These are phyloP conservation scores for Candida railenensis DNA, from an alignment of 805 yeast genomes.

Conservation along the genomic window DNA sequence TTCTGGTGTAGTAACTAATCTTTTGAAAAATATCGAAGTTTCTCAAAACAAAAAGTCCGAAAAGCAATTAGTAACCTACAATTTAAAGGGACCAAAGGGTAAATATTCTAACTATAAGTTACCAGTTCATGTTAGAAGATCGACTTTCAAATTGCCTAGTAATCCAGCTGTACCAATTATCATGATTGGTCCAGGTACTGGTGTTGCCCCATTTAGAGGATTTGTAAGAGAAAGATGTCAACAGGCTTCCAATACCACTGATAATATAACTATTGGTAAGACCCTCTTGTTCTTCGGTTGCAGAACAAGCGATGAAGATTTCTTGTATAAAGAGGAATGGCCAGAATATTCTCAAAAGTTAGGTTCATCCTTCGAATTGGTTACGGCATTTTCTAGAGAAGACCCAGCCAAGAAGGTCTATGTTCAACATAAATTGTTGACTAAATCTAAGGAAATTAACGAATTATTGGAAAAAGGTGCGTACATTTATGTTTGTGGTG, in stretches of 20 bases:
- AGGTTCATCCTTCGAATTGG: conserved; percentile 64
- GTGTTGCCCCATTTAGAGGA: conserved; percentile 98
- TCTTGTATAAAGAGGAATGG: conserved; percentile 90
- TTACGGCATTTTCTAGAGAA: conserved; percentile 87
- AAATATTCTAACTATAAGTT: conserved; percentile 54
- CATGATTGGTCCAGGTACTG: conserved; percentile 97
- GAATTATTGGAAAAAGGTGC: conserved; percentile 67
- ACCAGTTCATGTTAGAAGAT: conserved; percentile 92
- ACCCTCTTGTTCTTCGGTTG: conserved; percentile 84
- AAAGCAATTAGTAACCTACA: conserved; percentile 56
- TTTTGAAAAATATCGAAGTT: conserved; percentile 69
- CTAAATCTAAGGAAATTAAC: conserved; percentile 52
- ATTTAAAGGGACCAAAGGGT: conserved; percentile 81
- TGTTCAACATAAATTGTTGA: conserved; percentile 77
- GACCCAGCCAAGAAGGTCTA: conserved; percentile 55
- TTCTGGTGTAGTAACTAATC: conserved; percentile 89
- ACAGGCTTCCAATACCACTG: conserved; percentile 30
- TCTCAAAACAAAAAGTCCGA: conserved; percentile 45
- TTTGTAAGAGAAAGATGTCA: conserved; percentile 85
- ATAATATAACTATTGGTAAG: conserved; percentile 53
- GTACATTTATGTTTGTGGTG: conserved; percentile 93
- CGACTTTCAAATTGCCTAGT: conserved; percentile 90
- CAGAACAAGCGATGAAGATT: conserved; percentile 77
- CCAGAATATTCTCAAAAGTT: conserved; percentile 60
- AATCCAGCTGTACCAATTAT: conserved; percentile 82